Percentiles rank a stretch among this genome's conserved stretches.
Conservation (phyloP, 352 stramenopile species). For the Pythium sp. region DNA sequence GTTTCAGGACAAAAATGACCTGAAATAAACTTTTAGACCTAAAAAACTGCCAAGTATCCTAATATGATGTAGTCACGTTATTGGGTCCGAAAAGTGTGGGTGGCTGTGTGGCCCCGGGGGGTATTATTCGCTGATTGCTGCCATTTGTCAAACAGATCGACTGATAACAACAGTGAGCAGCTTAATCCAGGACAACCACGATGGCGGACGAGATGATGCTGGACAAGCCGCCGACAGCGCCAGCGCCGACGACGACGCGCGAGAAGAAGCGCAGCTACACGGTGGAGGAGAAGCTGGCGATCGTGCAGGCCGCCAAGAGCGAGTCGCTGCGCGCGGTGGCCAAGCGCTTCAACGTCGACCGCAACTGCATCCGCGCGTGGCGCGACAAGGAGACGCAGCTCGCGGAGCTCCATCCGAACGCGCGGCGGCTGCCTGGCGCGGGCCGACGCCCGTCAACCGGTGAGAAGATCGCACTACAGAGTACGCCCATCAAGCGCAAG, state of each 20-base stretch:
- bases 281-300: slow-evolving; percentile 65
- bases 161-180: background rate
- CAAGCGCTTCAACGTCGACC: slow-evolving; percentile 64
- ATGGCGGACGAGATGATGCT: slow-evolving; percentile 4
- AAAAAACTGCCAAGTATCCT: too few species aligned
- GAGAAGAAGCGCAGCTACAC: slow-evolving; percentile 79
- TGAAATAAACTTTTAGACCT: too few species aligned
- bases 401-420: slow-evolving; percentile 44
- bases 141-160: background rate
- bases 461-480: background rate
- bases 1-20: too few species aligned
- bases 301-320: slow-evolving; percentile 51
- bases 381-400: slow-evolving; percentile 61
- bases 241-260: background rate
- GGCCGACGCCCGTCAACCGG: slow-evolving; percentile 32
- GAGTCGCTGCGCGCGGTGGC: slow-evolving; percentile 55
- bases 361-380: slow-evolving; percentile 73
- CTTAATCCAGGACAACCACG: background rate
- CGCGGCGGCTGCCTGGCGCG: slow-evolving; percentile 56
- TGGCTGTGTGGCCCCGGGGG: slow-evolving; percentile 3
- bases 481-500: slow-evolving; percentile 20
- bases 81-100: background rate
- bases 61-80: background rate
- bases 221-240: background rate
- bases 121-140: background rate